Evolutionary conservation across 2,329 filamentous ascomycete species (phyloP), one percentile per base, ranked within the genome.

Genomic region (Monilinia aucupariae): DNA sequence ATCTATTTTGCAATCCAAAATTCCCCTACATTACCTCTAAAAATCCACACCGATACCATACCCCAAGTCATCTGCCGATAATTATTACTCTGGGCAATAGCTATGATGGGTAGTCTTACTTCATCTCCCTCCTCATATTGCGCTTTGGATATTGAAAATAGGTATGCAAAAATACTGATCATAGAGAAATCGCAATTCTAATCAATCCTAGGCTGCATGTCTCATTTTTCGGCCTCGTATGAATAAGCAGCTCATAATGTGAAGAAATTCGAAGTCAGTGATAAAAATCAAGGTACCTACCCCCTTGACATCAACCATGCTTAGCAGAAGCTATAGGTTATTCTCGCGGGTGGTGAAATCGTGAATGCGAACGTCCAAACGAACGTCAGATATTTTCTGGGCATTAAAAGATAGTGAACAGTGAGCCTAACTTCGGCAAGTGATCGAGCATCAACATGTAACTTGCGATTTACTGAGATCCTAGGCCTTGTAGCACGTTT

Each of bases 331-430:
- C 9, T 55, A 27, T 9, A 56, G 53, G 27, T 56, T n/a, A 39
- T 47, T 10, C 53, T 56, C 30, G 41, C 45, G 22, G 39, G 20
- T 30, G 64, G 64, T 27, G 43, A 64, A 51, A 34, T 61, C 20
- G 71, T 77, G 4, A 71, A 66, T 0, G 75, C 75, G 73, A 80
- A 78, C 1, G 71, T 76, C 20, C 69, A 69, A 0, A 75, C 80
- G 65, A 77, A 83, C 48, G n/a, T 30, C 69, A 0, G 79, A 81
- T 51, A 71, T 81, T 3, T 81, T 80, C 69, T 81, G 78, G 79
- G 78, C 75, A 56, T 15, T 63, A 48, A 43, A 64, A 50, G 62
- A n/a, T n/a, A 6, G 68, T 20, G 52, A n/a, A n/a, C n/a, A n/a
- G 62, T 32, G 63, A 12, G 37, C 27, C 49, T 79, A 50, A 50